phyloP scores from a whole-genome alignment of 129 eudicot species.

The Tanacetum coccineum region DNA sequence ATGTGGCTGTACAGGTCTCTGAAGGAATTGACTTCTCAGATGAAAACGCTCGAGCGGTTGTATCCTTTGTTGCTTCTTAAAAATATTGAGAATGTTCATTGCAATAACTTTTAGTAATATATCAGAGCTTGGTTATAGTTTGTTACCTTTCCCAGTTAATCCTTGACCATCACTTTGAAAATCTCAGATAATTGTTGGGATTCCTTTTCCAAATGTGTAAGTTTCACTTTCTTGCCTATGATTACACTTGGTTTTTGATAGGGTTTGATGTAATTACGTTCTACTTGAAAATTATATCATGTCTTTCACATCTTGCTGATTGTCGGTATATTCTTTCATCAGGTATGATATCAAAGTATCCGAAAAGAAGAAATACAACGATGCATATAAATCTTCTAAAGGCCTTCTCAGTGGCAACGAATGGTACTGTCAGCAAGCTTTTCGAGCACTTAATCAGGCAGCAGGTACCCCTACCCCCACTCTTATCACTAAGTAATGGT shows the following conservation, averaged over 20 bases:
- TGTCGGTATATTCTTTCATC: constrained; percentile 14
- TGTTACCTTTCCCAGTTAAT: constrained; percentile 11
- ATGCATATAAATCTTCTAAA: constrained; percentile 51
- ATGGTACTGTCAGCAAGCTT: constrained; percentile 98
- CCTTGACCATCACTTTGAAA: constrained; percentile 42
- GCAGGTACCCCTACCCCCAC: constrained; percentile 54
- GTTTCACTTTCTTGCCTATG: constrained; percentile 19
- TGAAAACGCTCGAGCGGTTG: constrained; percentile 94
- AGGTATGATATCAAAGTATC: constrained; percentile 84
- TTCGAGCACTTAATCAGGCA: constrained; percentile 94
- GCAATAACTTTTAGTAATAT: constrained; percentile 19
- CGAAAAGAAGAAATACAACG: constrained; percentile 84
- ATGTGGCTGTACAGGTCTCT: constrained; percentile 68
- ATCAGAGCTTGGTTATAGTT: constrained; percentile 69
- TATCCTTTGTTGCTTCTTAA: constrained; percentile 58
- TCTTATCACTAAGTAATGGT: no score
- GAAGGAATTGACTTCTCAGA: constrained; percentile 99
- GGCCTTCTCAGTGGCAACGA: constrained; percentile 77
- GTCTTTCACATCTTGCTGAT: constrained; percentile 14
- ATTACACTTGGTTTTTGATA: not conserved
- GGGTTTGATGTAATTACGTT: constrained; percentile 14
- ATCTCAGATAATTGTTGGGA: constrained; percentile 79
- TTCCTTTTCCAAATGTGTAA: constrained; percentile 96
- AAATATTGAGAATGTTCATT: constrained; percentile 35
- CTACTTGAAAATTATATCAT: not conserved